These are phyloP conservation scores for Tetrapisispora phaffii DNA, from an alignment of 805 yeast species.

Conservation along the genomic window DNA sequence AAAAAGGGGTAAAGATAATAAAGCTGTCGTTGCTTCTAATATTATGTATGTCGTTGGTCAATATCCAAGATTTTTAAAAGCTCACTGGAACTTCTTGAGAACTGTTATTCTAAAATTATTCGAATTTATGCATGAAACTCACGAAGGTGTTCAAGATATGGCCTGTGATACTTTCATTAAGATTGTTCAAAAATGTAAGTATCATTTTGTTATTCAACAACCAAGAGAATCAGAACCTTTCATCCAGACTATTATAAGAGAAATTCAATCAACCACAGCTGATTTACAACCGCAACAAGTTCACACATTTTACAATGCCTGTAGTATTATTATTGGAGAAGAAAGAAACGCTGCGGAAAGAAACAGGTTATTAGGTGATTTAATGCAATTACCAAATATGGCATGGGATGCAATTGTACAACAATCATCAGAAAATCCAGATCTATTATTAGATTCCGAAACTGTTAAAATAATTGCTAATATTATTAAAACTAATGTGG, in stretches of 20 bases:
- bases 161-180: constrained; percentile 98
- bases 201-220: constrained; percentile 86
- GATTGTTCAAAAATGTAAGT: constrained; percentile 88
- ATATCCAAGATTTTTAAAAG: constrained; percentile 92
- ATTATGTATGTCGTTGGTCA: constrained; percentile 99
- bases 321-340: constrained; percentile 87
- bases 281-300: constrained; percentile 96
- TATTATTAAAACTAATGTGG: constrained; percentile 87
- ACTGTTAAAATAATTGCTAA: constrained; percentile 89
- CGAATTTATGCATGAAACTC: constrained; percentile 99
- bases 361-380: constrained; percentile 59
- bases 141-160: constrained; percentile 99
- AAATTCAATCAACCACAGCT: constrained; percentile 75
- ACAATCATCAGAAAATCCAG: constrained; percentile 77
- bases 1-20: constrained; percentile 95
- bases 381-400: constrained; percentile 86
- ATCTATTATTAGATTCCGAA: constrained; percentile 64
- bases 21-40: constrained; percentile 98
- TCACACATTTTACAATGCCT: constrained; percentile 94
- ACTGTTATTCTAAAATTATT: constrained; percentile 92
- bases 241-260: constrained; percentile 77
- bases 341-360: constrained; percentile 63
- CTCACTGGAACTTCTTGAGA: constrained; percentile 95
- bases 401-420: constrained; percentile 90
- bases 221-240: constrained; percentile 82